These are phyloP conservation scores for Tieghemostelium lacteum DNA, from an alignment of 78 protist genomes.

Conservation along the genomic window DNA sequence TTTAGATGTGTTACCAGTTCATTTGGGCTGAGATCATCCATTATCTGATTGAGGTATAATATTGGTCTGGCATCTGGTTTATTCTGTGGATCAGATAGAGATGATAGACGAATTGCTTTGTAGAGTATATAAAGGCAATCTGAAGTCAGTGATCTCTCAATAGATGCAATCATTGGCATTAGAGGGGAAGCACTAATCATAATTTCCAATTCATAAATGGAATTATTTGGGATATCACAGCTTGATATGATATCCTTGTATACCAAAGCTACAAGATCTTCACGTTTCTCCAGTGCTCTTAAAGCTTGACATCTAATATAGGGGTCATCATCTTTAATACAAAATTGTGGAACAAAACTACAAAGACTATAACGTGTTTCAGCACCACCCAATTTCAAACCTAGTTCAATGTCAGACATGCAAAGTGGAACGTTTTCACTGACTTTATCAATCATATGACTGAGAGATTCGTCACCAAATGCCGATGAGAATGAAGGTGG, in stretches of 20 bases:
- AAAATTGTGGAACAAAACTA: neutral
- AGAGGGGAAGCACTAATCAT: neutral
- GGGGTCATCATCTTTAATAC: too few species aligned
- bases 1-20: too few species aligned
- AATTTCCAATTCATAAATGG: constrained; percentile 22
- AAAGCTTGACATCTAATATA: too few species aligned
- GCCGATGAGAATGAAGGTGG: neutral
- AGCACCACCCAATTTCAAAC: neutral
- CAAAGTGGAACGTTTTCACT: neutral
- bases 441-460: neutral
- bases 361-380: neutral
- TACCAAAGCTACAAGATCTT: too few species aligned
- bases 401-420: neutral
- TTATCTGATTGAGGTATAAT: too few species aligned
- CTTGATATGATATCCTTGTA: too few species aligned
- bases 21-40: too few species aligned
- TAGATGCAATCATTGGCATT: constrained; percentile 1
- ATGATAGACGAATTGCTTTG: constrained; percentile 7
- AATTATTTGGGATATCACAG: neutral
- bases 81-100: neutral
- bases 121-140: neutral
- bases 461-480: constrained; percentile 12
- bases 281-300: too few species aligned
- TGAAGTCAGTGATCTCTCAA: neutral
- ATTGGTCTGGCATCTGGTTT: constrained; percentile 2